phyloP scores from a whole-genome alignment of 1,284 basidiomycete genomes.

The Pyrrhoderma lamaoense region DNA sequence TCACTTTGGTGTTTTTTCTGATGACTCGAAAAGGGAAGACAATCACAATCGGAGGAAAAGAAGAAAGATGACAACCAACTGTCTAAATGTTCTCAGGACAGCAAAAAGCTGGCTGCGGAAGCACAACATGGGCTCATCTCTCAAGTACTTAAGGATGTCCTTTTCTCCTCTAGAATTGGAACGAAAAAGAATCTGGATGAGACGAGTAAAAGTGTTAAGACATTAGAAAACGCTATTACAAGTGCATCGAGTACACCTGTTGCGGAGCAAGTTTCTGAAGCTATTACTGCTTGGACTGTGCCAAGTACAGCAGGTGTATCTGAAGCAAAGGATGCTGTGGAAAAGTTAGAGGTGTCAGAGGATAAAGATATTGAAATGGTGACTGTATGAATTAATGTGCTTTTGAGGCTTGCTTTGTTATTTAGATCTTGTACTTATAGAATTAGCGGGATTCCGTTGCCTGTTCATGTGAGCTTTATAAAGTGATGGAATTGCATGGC shows the following conservation, averaged over 20 bases:
- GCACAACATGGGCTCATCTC: conserved; percentile 87
- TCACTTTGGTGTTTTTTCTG: neutral
- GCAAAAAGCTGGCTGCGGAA: conserved; percentile 79
- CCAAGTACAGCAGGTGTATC: too few relatives aligned
- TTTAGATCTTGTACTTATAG: too few relatives aligned
- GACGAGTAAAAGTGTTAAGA: neutral
- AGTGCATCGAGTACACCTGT: neutral
- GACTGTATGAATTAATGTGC: too few relatives aligned
- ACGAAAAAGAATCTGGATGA: neutral
- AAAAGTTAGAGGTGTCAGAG: too few relatives aligned
- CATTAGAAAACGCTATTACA: neutral
- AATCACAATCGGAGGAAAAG: conserved; percentile 44
- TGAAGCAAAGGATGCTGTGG: too few relatives aligned
- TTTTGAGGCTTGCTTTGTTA: too few relatives aligned
- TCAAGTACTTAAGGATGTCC: conserved; percentile 83
- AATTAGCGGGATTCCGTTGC: too few relatives aligned
- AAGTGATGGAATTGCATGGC: too few relatives aligned
- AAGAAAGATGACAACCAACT: conserved; percentile 74
- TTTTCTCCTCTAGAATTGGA: conserved; percentile 50
- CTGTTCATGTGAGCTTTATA: too few relatives aligned
- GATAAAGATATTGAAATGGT: too few relatives aligned
- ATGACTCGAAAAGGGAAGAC: conserved; percentile 38
- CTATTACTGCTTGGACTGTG: neutral
- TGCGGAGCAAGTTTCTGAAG: neutral
- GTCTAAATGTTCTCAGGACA: conserved; percentile 78